Percentiles rank a stretch among this genome's conserved stretches.
phyloP scores from a whole-genome alignment of 352 stramenopile genomes.

The Phytophthora citrophthora region DNA sequence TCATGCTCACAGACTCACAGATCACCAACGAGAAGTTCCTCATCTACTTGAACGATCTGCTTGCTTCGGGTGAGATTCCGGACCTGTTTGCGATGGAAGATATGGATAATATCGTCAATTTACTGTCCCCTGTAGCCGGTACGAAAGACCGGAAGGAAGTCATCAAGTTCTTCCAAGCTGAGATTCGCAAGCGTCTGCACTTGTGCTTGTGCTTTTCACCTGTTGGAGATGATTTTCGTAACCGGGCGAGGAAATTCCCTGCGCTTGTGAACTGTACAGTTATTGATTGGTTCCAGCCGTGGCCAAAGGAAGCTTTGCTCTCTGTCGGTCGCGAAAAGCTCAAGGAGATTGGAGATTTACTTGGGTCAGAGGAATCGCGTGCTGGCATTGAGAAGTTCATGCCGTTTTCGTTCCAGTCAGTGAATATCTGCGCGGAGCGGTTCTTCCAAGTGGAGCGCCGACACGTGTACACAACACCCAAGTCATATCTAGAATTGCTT shows the following conservation, averaged over 20 bases:
- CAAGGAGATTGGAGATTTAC: conserved; percentile 82
- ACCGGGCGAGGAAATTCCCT: conserved; percentile 94
- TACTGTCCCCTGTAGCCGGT: conserved; percentile 73
- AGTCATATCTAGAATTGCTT: conserved; percentile 95
- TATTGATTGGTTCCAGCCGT: conserved; percentile 96
- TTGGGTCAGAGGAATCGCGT: conserved; percentile 83
- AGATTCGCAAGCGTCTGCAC: conserved; percentile 96
- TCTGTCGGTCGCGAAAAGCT: conserved; percentile 91
- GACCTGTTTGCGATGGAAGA: conserved; percentile 96
- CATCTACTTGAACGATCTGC: conserved; percentile 96
- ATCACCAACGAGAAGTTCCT: conserved; percentile 98
- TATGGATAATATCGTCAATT: conserved; percentile 93
- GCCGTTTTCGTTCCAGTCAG: conserved; percentile 94
- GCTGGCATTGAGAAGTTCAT: conserved; percentile 95
- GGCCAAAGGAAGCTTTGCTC: conserved; percentile 93
- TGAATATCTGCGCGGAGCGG: conserved; percentile 91
- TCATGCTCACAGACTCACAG: conserved; percentile 95
- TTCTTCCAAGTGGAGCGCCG: conserved; percentile 93
- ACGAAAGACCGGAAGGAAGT: conserved; percentile 92
- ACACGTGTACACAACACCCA: conserved; percentile 95
- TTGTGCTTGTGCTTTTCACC: conserved; percentile 95
- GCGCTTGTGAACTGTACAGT: conserved; percentile 96
- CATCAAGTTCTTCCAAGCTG: conserved; percentile 94
- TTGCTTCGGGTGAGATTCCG: conserved; percentile 94
- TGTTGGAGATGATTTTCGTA: conserved; percentile 96